Conservation (phyloP, 2,329 filamentous ascomycete species). For the Fusarium hostae region DNA sequence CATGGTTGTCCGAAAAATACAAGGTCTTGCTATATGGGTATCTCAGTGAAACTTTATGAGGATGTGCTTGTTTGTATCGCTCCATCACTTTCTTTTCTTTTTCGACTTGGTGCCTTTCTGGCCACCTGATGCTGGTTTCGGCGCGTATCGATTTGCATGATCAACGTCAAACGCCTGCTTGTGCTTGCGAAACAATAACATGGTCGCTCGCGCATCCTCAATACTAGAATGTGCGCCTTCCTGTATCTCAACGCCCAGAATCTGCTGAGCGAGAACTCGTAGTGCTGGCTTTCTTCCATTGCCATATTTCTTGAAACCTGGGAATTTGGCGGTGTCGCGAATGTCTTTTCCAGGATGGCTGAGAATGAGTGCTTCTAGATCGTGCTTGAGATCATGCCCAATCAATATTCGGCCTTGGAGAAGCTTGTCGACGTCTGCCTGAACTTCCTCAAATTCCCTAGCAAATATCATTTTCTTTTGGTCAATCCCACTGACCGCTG, state of each 20-base stretch:
- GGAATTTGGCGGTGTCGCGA: slow-evolving; percentile 84
- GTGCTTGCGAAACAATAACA: slow-evolving; percentile 85
- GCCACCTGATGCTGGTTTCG: slow-evolving; percentile 40
- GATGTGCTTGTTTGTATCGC: neutral
- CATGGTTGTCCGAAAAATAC: neutral
- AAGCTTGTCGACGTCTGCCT: slow-evolving; percentile 74
- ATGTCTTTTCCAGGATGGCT: slow-evolving; percentile 81
- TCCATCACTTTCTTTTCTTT: slow-evolving; percentile 52
- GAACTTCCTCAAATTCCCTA: slow-evolving; percentile 79
- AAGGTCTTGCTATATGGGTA: slow-evolving; percentile 32
- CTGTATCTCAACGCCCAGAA: slow-evolving; percentile 72
- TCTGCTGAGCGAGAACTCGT: slow-evolving; percentile 65
- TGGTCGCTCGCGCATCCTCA: slow-evolving; percentile 87
- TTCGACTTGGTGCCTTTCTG: slow-evolving; percentile 55
- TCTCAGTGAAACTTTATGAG: slow-evolving; percentile 19
- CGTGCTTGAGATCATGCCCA: slow-evolving; percentile 85
- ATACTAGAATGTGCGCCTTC: slow-evolving; percentile 72
- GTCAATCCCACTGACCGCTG: slow-evolving; percentile 83
- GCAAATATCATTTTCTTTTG: slow-evolving; percentile 77
- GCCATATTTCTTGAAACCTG: slow-evolving; percentile 76
- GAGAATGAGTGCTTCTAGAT: slow-evolving; percentile 80
- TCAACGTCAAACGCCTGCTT: slow-evolving; percentile 89
- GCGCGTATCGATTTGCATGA: slow-evolving; percentile 73
- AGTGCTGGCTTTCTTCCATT: slow-evolving; percentile 76
- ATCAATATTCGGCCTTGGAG: slow-evolving; percentile 79